Base-by-base conservation (phyloP, 1,139 yeast genomes). In the Yarrowia galli region DNA sequence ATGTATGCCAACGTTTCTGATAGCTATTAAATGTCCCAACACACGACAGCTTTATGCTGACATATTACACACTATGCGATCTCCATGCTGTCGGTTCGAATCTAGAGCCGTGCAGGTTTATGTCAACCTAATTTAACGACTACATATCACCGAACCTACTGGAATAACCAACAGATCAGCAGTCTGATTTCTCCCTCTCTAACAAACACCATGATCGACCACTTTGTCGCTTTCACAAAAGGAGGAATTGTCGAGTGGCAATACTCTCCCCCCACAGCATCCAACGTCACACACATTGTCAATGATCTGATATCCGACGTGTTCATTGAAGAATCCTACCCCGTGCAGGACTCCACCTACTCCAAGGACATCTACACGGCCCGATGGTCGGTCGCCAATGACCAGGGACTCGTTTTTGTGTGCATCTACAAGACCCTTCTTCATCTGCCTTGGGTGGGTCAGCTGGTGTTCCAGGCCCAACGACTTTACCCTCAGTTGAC, bases 211-310 rank as follows among this genome's bases (percentile, higher is more conserved):
- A 86, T 86, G 89, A 81, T 86, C 68, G 89, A 85, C 71, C 85
- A 84, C 71, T 80, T 86, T 69, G 76, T 83, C 15, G 80, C 87
- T 1, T 87, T 87, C 77, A 81, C 85, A 2, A 81, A 84, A 0
- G 83, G 86, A 12, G 92, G 92, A 0, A 78, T 83, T 25, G 89
- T 88, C 16, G 77, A 85, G 22, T 87, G 85, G 82, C 81, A 82
- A 71, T 79, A 81, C 69, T 79, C 84, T 40, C 77, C 80, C 5
- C 81, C 83, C 61, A 80, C 79, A 67, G 80, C 83, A 38, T 79
- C 86, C 1, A 78, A 76, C 38, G 48, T 42, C 16, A 43, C 64
- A 22, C 68, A 78, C 2, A 77, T 86, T 20, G 76, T 85, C 61
- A 87, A 86, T 72, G 73, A 82, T 7, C 82, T 87, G 67, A 81